These are phyloP conservation scores for Mycena epipterygia DNA, from an alignment of 768 basidiomycete genomes.

Conservation along the genomic window DNA sequence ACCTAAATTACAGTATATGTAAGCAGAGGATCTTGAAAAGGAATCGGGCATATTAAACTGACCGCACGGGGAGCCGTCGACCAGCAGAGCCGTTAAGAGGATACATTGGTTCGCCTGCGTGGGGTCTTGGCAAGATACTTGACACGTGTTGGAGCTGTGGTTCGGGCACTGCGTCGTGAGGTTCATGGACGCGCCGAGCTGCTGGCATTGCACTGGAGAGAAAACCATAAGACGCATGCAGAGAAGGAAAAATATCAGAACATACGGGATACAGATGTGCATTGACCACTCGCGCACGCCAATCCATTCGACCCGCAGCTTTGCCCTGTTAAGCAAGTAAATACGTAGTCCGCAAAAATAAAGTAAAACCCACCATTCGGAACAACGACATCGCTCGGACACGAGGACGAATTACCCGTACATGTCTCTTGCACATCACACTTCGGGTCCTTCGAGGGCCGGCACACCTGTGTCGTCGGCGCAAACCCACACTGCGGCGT, in stretches of 20 bases:
- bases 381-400: constrained; percentile 73
- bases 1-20: constrained; percentile 52
- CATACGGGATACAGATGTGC: constrained; percentile 80
- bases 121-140: constrained; percentile 87
- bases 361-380: constrained; percentile 70
- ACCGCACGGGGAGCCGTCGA: constrained; percentile 91
- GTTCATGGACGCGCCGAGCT: constrained; percentile 78
- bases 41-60: constrained; percentile 42
- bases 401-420: constrained; percentile 79
- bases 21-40: constrained; percentile 28
- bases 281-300: constrained; percentile 82
- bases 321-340: constrained; percentile 57
- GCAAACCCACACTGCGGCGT: constrained; percentile 78
- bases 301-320: constrained; percentile 75
- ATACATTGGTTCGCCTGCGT: constrained; percentile 71
- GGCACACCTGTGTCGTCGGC: constrained; percentile 75
- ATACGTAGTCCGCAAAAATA: constrained; percentile 17
- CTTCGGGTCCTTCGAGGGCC: constrained; percentile 70
- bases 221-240: constrained; percentile 15
- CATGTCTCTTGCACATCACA: constrained; percentile 86
- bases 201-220: constrained; percentile 82
- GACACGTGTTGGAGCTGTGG: constrained; percentile 75
- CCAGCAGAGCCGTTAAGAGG: constrained; percentile 75
- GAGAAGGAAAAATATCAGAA: constrained; percentile 34
- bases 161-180: constrained; percentile 76